Evolutionary conservation across 1,139 yeast species (phyloP).

Genomic region (Saccharomyces hybrid): DNA sequence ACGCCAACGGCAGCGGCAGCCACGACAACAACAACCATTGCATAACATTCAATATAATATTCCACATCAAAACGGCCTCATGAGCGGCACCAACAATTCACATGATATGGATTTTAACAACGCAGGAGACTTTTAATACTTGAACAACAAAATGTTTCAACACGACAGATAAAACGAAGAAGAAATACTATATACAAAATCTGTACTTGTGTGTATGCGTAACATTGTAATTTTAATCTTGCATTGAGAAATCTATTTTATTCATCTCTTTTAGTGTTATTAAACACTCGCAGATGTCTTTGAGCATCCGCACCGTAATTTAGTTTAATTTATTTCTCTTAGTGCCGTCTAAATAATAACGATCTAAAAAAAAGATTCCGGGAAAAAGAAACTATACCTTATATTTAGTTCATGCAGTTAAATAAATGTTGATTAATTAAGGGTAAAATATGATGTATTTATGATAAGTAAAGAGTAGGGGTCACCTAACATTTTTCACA

Average conservation of each 20-base stretch:
- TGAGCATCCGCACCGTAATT: neutral
- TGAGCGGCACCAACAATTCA: neutral
- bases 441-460: neutral
- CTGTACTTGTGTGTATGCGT: neutral
- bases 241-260: neutral
- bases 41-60: slow-evolving; percentile 4
- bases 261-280: neutral
- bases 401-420: neutral
- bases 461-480: neutral
- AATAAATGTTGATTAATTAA: neutral
- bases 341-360: neutral
- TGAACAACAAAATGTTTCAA: neutral
- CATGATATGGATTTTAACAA: neutral
- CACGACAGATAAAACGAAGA: neutral
- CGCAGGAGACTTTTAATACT: neutral
- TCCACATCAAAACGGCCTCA: slow-evolving; percentile 2
- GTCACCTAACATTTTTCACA: neutral
- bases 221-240: neutral
- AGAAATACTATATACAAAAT: neutral
- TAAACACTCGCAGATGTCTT: neutral
- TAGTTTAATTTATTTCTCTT: neutral
- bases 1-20: slow-evolving; percentile 8
- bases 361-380: neutral
- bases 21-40: slow-evolving; percentile 13
- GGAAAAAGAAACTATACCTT: neutral